phyloP scores from a whole-genome alignment of 257 asterid species.

The Gardenia jasminoides region DNA sequence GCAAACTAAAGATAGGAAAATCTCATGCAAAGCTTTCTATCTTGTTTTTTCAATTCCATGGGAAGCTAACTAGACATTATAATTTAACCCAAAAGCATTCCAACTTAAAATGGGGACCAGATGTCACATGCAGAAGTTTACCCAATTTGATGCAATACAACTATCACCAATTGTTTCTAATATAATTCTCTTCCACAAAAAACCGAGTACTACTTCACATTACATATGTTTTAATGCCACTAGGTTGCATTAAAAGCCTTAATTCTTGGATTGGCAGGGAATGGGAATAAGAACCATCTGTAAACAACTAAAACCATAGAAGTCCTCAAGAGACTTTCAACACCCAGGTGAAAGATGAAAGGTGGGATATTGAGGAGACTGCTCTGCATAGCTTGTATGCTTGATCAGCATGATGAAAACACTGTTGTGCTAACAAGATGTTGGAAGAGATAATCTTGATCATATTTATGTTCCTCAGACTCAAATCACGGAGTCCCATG shows the following conservation, averaged over 20 bases:
- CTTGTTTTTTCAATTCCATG: neutral
- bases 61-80: neutral
- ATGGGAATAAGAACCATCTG: neutral
- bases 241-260: neutral
- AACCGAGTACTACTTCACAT: neutral
- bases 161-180: neutral
- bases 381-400: neutral
- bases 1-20: neutral
- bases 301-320: neutral
- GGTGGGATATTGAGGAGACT: no score
- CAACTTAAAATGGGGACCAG: neutral
- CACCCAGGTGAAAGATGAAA: neutral
- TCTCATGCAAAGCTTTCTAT: neutral
- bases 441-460: neutral
- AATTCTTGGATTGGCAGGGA: neutral
- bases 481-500: no score
- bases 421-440: neutral
- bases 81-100: neutral
- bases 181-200: neutral
- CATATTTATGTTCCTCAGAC: neutral
- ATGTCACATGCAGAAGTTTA: neutral
- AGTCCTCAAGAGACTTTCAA: neutral
- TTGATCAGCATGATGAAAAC: neutral
- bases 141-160: neutral
- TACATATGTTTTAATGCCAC: neutral